These are phyloP conservation scores for Cyclocybe aegerita DNA, from an alignment of 768 basidiomycete genomes.

Conservation along the genomic window DNA sequence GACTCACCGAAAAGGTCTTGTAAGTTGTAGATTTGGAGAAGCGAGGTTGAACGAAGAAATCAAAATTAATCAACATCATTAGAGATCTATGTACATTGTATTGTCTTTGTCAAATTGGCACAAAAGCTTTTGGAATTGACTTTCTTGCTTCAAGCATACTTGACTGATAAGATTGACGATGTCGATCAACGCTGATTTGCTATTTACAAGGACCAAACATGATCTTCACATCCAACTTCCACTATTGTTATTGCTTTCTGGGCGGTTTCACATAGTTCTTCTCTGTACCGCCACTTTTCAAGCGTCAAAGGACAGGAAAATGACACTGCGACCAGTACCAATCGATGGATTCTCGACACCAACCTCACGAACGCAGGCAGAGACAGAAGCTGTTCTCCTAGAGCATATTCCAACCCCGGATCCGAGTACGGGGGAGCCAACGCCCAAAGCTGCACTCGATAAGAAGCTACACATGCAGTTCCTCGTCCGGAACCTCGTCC, in stretches of 20 bases:
- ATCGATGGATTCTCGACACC: slow-evolving; percentile 61
- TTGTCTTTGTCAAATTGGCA: too few species aligned
- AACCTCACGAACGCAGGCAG: slow-evolving; percentile 61
- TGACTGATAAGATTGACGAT: too few species aligned
- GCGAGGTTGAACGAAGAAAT: too few species aligned
- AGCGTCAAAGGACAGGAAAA: not conserved
- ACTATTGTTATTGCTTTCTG: too few species aligned
- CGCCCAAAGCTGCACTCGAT: slow-evolving; percentile 41
- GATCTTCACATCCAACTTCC: too few species aligned
- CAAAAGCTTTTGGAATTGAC: too few species aligned
- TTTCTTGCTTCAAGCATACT: too few species aligned
- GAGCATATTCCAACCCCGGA: slow-evolving; percentile 43
- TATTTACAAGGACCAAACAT: too few species aligned
- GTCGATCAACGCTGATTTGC: too few species aligned
- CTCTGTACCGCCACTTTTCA: too few species aligned
- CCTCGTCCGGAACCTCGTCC: slow-evolving; percentile 67
- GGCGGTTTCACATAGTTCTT: too few species aligned
- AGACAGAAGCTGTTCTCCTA: slow-evolving; percentile 66
- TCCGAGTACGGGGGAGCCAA: not conserved
- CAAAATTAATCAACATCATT: not conserved
- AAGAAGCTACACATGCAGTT: slow-evolving; percentile 73
- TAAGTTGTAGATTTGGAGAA: slow-evolving; percentile 27
- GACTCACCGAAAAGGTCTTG: slow-evolving; percentile 67
- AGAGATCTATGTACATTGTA: too few species aligned
- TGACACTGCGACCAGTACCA: slow-evolving; percentile 33